Conservation (phyloP, 306 rosid species). For the Acacia crassicarpa region DNA sequence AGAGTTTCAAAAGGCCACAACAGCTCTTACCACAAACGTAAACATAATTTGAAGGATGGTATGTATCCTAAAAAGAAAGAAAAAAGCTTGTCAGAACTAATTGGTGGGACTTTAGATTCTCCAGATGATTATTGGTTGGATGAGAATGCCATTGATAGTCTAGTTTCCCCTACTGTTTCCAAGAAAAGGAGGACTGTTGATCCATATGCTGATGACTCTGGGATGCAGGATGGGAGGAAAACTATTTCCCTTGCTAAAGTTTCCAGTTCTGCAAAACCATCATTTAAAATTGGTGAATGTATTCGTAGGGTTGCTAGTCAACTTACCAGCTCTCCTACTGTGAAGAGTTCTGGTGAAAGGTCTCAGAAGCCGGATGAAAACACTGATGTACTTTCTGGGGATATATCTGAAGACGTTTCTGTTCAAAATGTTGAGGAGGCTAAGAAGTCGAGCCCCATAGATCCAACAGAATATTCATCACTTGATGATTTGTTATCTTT, state of each 20-base stretch:
- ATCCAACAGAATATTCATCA: slow-evolving; percentile 61
- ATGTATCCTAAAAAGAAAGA: slow-evolving; percentile 59
- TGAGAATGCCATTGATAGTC: slow-evolving; percentile 37
- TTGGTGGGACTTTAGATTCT: slow-evolving; percentile 54
- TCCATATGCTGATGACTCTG: slow-evolving; percentile 48
- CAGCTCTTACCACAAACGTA: slow-evolving; percentile 66
- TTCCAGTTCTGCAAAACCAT: slow-evolving; percentile 55
- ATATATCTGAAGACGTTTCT: slow-evolving; percentile 46
- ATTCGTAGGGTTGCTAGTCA: slow-evolving; percentile 94
- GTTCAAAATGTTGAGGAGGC: slow-evolving; percentile 52
- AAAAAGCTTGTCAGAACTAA: slow-evolving; percentile 73
- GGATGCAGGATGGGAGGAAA: slow-evolving; percentile 60
- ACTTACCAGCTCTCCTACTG: slow-evolving; percentile 63
- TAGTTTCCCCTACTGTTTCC: slow-evolving; percentile 42
- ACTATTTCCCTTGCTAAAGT: slow-evolving; percentile 55
- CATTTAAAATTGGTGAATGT: slow-evolving; percentile 89
- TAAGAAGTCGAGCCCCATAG: slow-evolving; percentile 38
- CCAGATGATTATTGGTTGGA: slow-evolving; percentile 54
- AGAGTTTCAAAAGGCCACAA: slow-evolving; percentile 39
- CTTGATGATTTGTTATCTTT: slow-evolving; percentile 65
- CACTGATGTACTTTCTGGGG: slow-evolving; percentile 38
- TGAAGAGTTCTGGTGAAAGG: slow-evolving; percentile 56
- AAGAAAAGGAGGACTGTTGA: slow-evolving; percentile 62
- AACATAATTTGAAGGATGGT: slow-evolving; percentile 66
- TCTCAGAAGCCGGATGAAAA: slow-evolving; percentile 56